Base-by-base conservation (phyloP, 805 yeast genomes). In the Yarrowia phangngaensis region DNA sequence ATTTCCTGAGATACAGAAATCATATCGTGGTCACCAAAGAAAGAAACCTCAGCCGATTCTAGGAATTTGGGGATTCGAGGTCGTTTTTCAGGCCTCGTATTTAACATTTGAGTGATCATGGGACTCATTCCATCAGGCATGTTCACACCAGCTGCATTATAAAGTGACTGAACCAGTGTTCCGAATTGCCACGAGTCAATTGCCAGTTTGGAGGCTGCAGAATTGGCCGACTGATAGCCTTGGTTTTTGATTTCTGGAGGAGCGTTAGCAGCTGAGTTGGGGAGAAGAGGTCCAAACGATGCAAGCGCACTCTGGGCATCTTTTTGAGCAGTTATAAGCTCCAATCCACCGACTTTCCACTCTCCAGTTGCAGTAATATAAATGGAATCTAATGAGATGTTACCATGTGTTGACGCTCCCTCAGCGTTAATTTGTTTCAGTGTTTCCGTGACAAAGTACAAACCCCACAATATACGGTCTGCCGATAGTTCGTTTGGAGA, bases 341-440 rank as follows among this genome's bases (percentile, higher is more conserved):
- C 97, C 58, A 88, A 79, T 1, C 95, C 95, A 52, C 84, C 83
- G 20, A 89, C 61, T 52, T 78, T 81, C 90, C 95, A 86, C 59
- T 84, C 94, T 11, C 96, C 95, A 12, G 70, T 60, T 22, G 71
- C 74, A 49, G 76, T 82, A 12, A 85, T 79, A 60, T 68, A 88
- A 1, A 89, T 72, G 1, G 84, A 75, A 30, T 74, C 69, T 14
- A 66, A 55, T 51, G 75, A 71, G 9, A 86, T 55, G 52, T 78
- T 78, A 5, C 88, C 90, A 58, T 84, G 82, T 5, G 82, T 67
- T 19, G 82, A 75, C 5, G 69, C 60, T 26, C 67, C 72, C 52
- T 77, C 83, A 19, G 64, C 68, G 54, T 81, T 80, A 40, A 84
- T 68, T 52, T 75, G 79, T 55, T 68, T 71, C 50, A 85, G 56